Evolutionary conservation across 805 yeast species (phyloP).

Genomic region (Kodamaea kaohsiungensis): DNA sequence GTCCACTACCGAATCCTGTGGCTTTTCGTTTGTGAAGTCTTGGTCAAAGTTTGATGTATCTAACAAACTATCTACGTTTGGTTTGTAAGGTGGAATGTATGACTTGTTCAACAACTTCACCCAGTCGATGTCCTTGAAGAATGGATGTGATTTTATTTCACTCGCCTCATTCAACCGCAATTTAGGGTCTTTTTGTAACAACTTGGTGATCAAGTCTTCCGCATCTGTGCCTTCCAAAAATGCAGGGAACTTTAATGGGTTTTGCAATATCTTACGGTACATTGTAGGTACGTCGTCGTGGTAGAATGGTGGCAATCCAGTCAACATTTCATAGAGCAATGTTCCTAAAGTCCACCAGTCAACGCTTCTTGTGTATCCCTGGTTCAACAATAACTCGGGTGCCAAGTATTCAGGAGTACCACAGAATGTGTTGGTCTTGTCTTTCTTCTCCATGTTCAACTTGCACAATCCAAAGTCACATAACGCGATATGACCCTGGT

Average conservation of each 20-base stretch:
- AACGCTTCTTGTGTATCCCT: conserved; percentile 92
- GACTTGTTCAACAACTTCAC: conserved; percentile 75
- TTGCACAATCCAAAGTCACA: conserved; percentile 98
- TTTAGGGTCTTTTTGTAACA: conserved; percentile 83
- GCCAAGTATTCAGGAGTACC: conserved; percentile 98
- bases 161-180: conserved; percentile 79
- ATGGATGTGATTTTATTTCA: conserved; percentile 80
- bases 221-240: conserved; percentile 82
- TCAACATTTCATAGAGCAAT: conserved; percentile 89
- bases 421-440: conserved; percentile 89
- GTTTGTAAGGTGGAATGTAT: conserved; percentile 94
- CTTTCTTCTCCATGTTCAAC: conserved; percentile 88
- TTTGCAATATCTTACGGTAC: conserved; percentile 91
- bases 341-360: conserved; percentile 99
- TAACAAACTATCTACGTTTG: conserved; percentile 78
- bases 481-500: conserved; percentile 95
- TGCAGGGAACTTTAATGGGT: conserved; percentile 85
- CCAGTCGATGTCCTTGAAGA: conserved; percentile 92
- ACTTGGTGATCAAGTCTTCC: conserved; percentile 69
- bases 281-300: conserved; percentile 90
- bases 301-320: conserved; percentile 96
- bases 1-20: conserved; percentile 93
- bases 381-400: conserved; percentile 87
- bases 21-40: conserved; percentile 89
- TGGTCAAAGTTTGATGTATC: conserved; percentile 94